These are phyloP conservation scores for Neofusicoccum ribis DNA, from an alignment of 2,329 filamentous ascomycete species.

Conservation along the genomic window DNA sequence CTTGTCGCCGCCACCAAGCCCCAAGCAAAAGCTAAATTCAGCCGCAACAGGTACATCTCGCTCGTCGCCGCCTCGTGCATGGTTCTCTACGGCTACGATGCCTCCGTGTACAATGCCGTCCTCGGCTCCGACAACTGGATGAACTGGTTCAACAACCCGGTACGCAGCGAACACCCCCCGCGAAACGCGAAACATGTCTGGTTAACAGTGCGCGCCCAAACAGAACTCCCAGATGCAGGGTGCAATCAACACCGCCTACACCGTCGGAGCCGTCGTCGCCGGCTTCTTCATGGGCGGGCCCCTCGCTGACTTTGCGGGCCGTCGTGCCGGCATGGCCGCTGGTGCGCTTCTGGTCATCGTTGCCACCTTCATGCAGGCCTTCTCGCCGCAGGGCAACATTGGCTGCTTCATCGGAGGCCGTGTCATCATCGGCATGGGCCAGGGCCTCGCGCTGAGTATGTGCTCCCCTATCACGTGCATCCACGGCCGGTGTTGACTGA, in stretches of 20 bases:
- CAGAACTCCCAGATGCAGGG: conserved; percentile 48
- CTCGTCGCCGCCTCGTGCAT: conserved; percentile 71
- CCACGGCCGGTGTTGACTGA: neutral
- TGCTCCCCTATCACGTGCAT: conserved; percentile 13
- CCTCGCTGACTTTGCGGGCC: conserved; percentile 61
- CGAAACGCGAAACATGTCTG: neutral
- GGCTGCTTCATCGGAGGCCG: conserved; percentile 69
- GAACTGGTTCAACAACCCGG: conserved; percentile 59
- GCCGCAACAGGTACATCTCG: conserved; percentile 60
- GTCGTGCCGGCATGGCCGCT: conserved; percentile 64
- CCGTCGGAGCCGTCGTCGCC: conserved; percentile 68
- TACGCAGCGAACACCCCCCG: conserved; percentile 7
- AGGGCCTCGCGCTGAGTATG: conserved; percentile 65
- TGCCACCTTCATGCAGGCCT: conserved; percentile 69
- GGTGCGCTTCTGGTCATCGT: conserved; percentile 67
- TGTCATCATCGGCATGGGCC: conserved; percentile 68
- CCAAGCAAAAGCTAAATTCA: conserved; percentile 19
- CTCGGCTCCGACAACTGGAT: conserved; percentile 69
- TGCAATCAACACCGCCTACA: conserved; percentile 68
- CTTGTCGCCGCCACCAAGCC: neutral
- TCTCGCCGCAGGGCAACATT: conserved; percentile 60
- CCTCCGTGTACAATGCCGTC: conserved; percentile 71
- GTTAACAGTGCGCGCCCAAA: neutral
- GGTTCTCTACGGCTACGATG: conserved; percentile 75
- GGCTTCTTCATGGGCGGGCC: conserved; percentile 71